These are phyloP conservation scores for Xylaria sp. DNA, from an alignment of 2,329 filamentous ascomycete genomes.

Conservation along the genomic window DNA sequence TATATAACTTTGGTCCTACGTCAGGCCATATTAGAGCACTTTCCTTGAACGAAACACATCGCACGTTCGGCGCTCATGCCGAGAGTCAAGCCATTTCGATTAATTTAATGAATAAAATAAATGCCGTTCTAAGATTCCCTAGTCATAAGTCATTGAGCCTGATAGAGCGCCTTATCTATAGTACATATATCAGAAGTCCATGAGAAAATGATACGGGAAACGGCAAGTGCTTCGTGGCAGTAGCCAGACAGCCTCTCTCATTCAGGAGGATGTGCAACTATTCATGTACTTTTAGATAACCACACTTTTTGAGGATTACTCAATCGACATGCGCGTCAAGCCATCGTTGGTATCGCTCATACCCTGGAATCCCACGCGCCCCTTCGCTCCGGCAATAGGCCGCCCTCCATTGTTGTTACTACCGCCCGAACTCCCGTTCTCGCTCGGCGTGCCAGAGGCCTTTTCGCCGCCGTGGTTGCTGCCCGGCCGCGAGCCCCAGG, in stretches of 20 bases:
- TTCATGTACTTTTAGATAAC: not conserved
- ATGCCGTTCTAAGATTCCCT: not conserved
- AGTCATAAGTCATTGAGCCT: not conserved
- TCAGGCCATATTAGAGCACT: not conserved
- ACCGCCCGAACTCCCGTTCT: conserved; percentile 49
- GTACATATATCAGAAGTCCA: not conserved
- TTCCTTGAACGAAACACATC: not conserved
- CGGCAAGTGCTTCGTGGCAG: not conserved
- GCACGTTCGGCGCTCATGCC: not conserved
- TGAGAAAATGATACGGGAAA: not conserved
- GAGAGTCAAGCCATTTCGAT: no score
- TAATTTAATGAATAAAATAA: no score
- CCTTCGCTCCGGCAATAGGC: conserved; percentile 59
- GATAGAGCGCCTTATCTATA: not conserved
- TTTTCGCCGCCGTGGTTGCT: conserved; percentile 62
- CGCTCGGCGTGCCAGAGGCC: conserved; percentile 56
- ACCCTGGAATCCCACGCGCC: conserved; percentile 80
- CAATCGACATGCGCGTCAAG: conserved; percentile 96
- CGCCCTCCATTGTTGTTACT: conserved; percentile 43
- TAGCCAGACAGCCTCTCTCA: not conserved
- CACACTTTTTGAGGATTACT: conserved; percentile 54
- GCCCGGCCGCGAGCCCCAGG: conserved; percentile 75
- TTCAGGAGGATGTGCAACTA: not conserved
- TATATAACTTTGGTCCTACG: no score
- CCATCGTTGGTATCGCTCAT: conserved; percentile 97